phyloP scores from a whole-genome alignment of 2,329 filamentous ascomycete species.

The Aspergillus thermomutatus region DNA sequence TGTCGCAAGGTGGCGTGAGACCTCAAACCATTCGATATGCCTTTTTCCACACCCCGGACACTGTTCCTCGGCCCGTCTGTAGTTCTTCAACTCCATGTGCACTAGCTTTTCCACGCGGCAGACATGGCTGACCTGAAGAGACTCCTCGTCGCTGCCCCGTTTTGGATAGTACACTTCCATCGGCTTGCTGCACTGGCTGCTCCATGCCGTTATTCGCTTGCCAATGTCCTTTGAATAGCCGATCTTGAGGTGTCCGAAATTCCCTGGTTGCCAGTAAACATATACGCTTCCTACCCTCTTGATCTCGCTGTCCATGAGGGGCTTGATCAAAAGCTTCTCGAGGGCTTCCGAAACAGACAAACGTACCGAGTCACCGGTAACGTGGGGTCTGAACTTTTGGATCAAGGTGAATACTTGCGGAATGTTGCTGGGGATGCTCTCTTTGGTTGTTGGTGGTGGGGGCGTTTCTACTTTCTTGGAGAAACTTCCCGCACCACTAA shows the following conservation, averaged over 20 bases:
- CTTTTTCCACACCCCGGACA: not conserved
- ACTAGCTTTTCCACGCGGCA: constrained; percentile 2
- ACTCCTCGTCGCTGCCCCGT: not conserved
- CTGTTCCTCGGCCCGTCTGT: not conserved
- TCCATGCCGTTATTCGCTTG: not conserved
- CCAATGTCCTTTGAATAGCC: not conserved
- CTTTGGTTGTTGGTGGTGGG: too few relatives aligned
- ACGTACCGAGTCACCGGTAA: too few relatives aligned
- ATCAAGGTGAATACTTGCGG: too few relatives aligned
- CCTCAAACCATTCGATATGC: constrained; percentile 5
- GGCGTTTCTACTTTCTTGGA: too few relatives aligned
- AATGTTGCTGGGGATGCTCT: too few relatives aligned
- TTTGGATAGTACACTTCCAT: constrained; percentile 1
- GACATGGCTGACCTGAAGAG: not conserved
- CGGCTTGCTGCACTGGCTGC: not conserved
- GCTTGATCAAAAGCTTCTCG: too few relatives aligned
- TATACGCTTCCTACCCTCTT: not conserved
- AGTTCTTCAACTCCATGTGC: constrained; percentile 1
- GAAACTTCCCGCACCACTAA: too few relatives aligned
- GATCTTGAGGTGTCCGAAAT: constrained; percentile 6
- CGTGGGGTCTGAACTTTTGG: too few relatives aligned
- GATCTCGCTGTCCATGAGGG: too few relatives aligned
- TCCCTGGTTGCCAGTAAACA: constrained; percentile 1
- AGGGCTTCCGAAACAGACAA: too few relatives aligned
- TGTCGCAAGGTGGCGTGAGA: not conserved